Evolutionary conservation across 164 flowering plant species (phyloP).

Genomic region (Akebia trifoliata): DNA sequence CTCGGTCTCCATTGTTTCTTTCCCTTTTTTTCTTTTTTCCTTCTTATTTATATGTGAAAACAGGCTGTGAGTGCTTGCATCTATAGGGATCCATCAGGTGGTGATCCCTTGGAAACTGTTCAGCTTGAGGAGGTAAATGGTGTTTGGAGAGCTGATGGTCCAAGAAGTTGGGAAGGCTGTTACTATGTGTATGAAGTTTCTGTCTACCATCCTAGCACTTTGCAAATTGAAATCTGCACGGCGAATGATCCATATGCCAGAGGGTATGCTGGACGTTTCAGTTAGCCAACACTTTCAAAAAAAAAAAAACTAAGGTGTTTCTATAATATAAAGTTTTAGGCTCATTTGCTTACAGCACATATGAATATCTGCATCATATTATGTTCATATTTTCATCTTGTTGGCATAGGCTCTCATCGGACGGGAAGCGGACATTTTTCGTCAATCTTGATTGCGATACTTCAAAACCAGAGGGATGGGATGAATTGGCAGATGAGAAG

Average conservation of each 20-base stretch:
- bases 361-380: background rate
- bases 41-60: slow-evolving; percentile 9
- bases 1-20: background rate
- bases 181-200: slow-evolving; percentile 80
- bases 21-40: background rate
- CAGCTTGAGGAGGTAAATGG: slow-evolving; percentile 65
- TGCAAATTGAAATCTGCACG: slow-evolving; percentile 59
- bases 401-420: slow-evolving; percentile 69
- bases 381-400: slow-evolving; percentile 7
- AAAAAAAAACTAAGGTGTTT: too few relatives aligned
- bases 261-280: slow-evolving; percentile 55
- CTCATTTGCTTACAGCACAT: background rate
- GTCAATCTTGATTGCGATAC: slow-evolving; percentile 57
- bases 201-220: slow-evolving; percentile 78
- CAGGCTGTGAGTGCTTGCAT: slow-evolving; percentile 59
- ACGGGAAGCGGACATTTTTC: slow-evolving; percentile 63
- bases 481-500: slow-evolving; percentile 64
- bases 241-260: slow-evolving; percentile 95
- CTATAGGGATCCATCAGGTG: slow-evolving; percentile 43
- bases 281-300: slow-evolving; percentile 9
- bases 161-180: slow-evolving; percentile 80
- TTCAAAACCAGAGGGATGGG: slow-evolving; percentile 85
- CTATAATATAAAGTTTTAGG: background rate
- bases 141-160: slow-evolving; percentile 70
- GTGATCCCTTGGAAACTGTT: slow-evolving; percentile 45